phyloP scores from a whole-genome alignment of 2,329 filamentous ascomycete species.

The Arthrobotrys sinensis region DNA sequence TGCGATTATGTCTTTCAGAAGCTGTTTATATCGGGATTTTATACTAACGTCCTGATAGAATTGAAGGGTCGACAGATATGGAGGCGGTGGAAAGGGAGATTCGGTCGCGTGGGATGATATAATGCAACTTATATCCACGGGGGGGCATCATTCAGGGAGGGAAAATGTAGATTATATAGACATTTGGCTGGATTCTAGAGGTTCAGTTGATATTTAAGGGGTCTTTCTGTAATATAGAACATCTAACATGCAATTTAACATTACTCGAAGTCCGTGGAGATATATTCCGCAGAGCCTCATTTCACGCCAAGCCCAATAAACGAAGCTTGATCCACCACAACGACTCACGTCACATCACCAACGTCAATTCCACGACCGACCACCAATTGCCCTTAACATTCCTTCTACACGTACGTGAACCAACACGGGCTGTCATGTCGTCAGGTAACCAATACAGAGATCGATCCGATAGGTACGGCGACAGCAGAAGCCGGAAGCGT shows the following conservation, averaged over 20 bases:
- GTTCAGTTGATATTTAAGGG: too few relatives aligned
- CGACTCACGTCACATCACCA: constrained; percentile 13
- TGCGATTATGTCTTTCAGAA: not conserved
- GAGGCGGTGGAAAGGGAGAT: constrained; percentile 64
- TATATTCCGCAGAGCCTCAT: constrained; percentile 51
- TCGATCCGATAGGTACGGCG: constrained; percentile 51
- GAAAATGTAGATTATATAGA: too few relatives aligned
- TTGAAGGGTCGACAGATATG: constrained; percentile 65
- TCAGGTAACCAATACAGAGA: constrained; percentile 57
- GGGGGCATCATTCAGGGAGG: too few relatives aligned
- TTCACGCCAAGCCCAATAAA: constrained; percentile 39
- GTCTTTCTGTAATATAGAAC: not conserved
- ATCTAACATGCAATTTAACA: too few relatives aligned
- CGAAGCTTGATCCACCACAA: constrained; percentile 39
- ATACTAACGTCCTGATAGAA: constrained; percentile 57
- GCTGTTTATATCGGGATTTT: not conserved
- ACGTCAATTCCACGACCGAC: constrained; percentile 16
- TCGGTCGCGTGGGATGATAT: constrained; percentile 62
- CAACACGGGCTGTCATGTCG: constrained; percentile 35
- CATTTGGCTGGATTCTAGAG: too few relatives aligned
- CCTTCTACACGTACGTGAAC: constrained; percentile 33
- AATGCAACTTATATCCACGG: not conserved
- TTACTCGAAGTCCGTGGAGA: not conserved
- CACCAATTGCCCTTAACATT: not conserved
- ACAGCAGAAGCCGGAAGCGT: constrained; percentile 37